Evolutionary conservation across 2,329 filamentous ascomycete genomes (phyloP), one percentile per base, ranked within the genome.

Genomic region (Elsinoe fawcettii): DNA sequence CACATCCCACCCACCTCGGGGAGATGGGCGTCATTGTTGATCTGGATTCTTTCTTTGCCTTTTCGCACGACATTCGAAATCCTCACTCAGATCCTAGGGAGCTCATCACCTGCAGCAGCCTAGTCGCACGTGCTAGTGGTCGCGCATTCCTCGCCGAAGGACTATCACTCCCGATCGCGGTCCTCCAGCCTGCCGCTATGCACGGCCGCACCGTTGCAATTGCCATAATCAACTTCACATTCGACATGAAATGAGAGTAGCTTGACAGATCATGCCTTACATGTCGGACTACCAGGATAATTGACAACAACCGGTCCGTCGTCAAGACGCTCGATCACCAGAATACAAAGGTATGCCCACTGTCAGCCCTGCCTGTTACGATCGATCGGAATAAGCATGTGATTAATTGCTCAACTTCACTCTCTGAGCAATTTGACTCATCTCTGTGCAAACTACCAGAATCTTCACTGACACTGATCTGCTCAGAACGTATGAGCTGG

Each of bases 161-260:
- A 53, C 16, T 25, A 37, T 16, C 18, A 22, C n/a, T n/a, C 32
- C 8, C 34, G 16, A 53, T 39, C 34, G 30, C 49, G 34, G 25
- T 34, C 34, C n/a, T 27, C 49, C 30, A 37, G 49, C 30, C 32
- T 39, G 32, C 43, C 54, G 54, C 39, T 36, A 56, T 56, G 54
- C 41, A 47, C 54, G 27, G 54, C 30, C 54, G 41, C 23, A 34
- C 54, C 54, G 54, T 56, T 56, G 54, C 41, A 43, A 47, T 46
- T 46, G 39, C 54, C 20, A 46, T n/a, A 46, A 23, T 47, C 27
- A 46, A 36, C 25, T 30, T 46, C 30, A 56, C 54, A 5, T 46
- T 47, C 27, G 41, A 43, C 37, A 36, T 37, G 37, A 56, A 47
- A 56, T 56, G 43, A 56, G 20, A 37, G 2, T 25, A 22, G 41